Evolutionary conservation across 2,329 filamentous ascomycete genomes (phyloP).

Genomic region (Fusarium multiceps): DNA sequence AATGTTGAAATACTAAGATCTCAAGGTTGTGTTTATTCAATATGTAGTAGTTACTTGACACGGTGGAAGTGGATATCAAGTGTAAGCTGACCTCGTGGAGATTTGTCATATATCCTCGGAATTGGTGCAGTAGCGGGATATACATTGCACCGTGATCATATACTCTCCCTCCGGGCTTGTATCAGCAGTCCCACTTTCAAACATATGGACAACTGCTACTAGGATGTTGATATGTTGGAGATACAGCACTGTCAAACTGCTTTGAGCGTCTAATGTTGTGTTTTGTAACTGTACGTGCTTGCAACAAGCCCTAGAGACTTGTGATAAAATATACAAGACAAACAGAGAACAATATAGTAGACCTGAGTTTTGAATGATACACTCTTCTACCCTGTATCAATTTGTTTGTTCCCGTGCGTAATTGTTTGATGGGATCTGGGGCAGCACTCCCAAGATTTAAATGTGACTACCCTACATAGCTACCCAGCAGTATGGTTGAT

Average conservation of each 20-base stretch:
- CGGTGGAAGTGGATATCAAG: not conserved
- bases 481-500: not conserved
- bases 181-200: not conserved
- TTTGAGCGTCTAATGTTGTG: too few species aligned
- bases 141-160: not conserved
- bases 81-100: slow-evolving; percentile 5
- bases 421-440: not conserved
- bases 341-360: not conserved
- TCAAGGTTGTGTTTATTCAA: not conserved
- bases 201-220: not conserved
- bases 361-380: not conserved
- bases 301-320: not conserved
- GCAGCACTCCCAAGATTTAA: not conserved
- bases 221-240: not conserved
- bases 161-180: not conserved
- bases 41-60: slow-evolving; percentile 7
- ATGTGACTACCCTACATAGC: not conserved
- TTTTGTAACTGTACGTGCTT: not conserved
- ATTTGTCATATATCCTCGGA: slow-evolving; percentile 28
- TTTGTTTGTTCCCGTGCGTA: not conserved
- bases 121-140: not conserved
- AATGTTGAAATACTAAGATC: not conserved
- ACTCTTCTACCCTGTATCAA: not conserved
- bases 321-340: not conserved
- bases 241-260: not conserved